Percentiles rank a stretch among this genome's conserved stretches.
phyloP scores from a whole-genome alignment of 805 yeast genomes.

The Kodamaea restingae region DNA sequence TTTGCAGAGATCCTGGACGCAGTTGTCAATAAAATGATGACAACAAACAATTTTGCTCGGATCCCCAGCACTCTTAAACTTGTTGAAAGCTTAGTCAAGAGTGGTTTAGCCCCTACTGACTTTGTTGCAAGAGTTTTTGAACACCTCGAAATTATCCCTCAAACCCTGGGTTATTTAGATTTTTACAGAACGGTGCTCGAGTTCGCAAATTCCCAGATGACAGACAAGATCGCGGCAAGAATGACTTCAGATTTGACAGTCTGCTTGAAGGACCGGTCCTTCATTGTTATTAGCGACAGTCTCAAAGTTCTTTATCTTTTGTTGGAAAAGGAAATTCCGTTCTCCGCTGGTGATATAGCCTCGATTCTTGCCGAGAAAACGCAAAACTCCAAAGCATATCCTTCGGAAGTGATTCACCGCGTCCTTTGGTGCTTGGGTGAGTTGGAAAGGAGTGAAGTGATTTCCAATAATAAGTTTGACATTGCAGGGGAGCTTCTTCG shows the following conservation, averaged over 20 bases:
- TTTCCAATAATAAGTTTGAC: not conserved
- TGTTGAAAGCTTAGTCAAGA: constrained; percentile 25
- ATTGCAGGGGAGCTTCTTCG: not conserved
- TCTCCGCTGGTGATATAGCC: not conserved
- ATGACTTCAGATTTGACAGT: constrained; percentile 22
- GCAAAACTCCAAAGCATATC: not conserved
- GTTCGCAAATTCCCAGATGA: constrained; percentile 12
- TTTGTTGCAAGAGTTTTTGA: constrained; percentile 16
- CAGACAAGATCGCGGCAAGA: constrained; percentile 16
- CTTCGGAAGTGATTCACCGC: not conserved
- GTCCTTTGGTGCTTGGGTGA: not conserved
- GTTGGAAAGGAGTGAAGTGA: not conserved
- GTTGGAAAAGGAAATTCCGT: constrained; percentile 7
- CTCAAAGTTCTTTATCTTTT: constrained; percentile 20
- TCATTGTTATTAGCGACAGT: constrained; percentile 27
- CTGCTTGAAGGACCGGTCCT: constrained; percentile 22
- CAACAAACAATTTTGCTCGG: constrained; percentile 16
- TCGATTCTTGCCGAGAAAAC: constrained; percentile 1
- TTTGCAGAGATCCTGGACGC: constrained; percentile 10
- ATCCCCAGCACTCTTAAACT: constrained; percentile 24
- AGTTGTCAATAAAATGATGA: constrained; percentile 18
- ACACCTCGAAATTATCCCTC: constrained; percentile 15
- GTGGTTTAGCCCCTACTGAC: not conserved
- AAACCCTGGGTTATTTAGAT: constrained; percentile 17
- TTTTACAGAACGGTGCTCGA: constrained; percentile 25